Conservation (phyloP, 139 green algal species). For the Haematococcus lacustris region DNA sequence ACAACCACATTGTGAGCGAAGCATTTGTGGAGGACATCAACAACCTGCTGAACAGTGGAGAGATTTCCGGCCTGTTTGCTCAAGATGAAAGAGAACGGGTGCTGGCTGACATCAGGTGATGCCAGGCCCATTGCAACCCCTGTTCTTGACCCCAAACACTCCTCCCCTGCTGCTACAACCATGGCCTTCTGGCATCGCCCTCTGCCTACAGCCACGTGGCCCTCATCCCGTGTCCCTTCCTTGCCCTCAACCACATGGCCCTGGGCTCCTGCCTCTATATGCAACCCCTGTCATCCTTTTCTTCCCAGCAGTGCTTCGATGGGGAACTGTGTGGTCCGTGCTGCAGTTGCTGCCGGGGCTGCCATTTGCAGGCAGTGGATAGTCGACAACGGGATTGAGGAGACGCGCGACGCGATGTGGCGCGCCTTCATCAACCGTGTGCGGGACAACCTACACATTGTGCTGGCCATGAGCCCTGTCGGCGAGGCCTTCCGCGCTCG, state of each 20-base stretch:
- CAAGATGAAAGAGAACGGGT: constrained; percentile 12
- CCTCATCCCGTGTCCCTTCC: too few relatives aligned
- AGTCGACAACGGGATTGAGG: constrained; percentile 12
- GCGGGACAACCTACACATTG: constrained; percentile 71
- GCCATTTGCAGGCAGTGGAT: background rate
- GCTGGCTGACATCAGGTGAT: constrained; percentile 13
- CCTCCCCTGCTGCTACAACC: too few relatives aligned
- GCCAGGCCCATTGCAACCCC: too few relatives aligned
- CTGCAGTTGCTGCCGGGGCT: too few relatives aligned
- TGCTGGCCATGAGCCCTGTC: constrained; percentile 76
- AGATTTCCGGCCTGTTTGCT: constrained; percentile 46
- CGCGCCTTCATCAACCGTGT: constrained; percentile 27
- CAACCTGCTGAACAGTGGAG: constrained; percentile 71
- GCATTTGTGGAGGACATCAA: constrained; percentile 78
- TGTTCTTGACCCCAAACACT: too few relatives aligned
- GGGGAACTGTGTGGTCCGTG: too few relatives aligned
- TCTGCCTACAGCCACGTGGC: too few relatives aligned
- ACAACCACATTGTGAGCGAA: constrained; percentile 71
- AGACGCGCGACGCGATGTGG: constrained; percentile 32
- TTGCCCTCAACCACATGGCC: too few relatives aligned
- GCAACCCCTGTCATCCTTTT: too few relatives aligned
- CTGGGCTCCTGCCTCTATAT: too few relatives aligned
- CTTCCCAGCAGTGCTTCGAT: too few relatives aligned
- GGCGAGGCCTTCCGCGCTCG: constrained; percentile 65
- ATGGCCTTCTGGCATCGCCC: too few relatives aligned